Evolutionary conservation across 2,329 filamentous ascomycete species (phyloP).

Genomic region (Microdochium paspali): DNA sequence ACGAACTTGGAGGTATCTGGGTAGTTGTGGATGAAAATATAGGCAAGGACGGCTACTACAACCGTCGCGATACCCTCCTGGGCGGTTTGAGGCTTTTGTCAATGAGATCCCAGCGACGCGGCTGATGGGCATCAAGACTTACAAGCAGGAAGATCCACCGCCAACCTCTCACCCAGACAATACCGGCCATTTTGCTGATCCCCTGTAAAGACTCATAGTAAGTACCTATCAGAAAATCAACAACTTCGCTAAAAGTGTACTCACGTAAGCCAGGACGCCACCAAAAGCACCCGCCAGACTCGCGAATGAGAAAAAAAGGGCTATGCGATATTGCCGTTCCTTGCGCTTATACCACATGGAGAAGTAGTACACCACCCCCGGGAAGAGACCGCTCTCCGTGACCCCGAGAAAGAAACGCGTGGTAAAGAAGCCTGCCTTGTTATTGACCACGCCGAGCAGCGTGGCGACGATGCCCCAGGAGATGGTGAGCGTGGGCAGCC

Average conservation of each 20-base stretch:
- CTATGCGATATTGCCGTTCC: slow-evolving; percentile 44
- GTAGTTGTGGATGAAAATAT: slow-evolving; percentile 59
- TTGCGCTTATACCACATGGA: slow-evolving; percentile 46
- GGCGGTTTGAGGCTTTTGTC: slow-evolving; percentile 31
- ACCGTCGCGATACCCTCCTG: slow-evolving; percentile 48
- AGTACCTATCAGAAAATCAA: neutral
- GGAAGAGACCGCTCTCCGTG: slow-evolving; percentile 41
- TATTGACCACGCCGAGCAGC: slow-evolving; percentile 37
- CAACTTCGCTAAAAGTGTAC: slow-evolving; percentile 6
- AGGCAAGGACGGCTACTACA: slow-evolving; percentile 35
- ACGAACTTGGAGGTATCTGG: slow-evolving; percentile 51
- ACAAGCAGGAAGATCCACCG: slow-evolving; percentile 53
- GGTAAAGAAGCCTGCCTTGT: slow-evolving; percentile 38
- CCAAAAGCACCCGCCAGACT: slow-evolving; percentile 47
- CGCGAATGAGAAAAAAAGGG: slow-evolving; percentile 46
- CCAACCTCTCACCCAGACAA: slow-evolving; percentile 44
- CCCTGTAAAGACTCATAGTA: slow-evolving; percentile 23
- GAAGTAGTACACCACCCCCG: slow-evolving; percentile 39
- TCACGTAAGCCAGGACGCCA: slow-evolving; percentile 43
- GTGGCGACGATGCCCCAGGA: slow-evolving; percentile 46
- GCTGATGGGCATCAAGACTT: too few species aligned
- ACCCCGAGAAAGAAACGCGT: slow-evolving; percentile 47
- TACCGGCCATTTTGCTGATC: slow-evolving; percentile 42
- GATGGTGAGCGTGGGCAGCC: slow-evolving; percentile 48
- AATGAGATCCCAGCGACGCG: too few species aligned